Base-by-base conservation (phyloP, 768 basidiomycete species). In the Cubamyces lactineus region DNA sequence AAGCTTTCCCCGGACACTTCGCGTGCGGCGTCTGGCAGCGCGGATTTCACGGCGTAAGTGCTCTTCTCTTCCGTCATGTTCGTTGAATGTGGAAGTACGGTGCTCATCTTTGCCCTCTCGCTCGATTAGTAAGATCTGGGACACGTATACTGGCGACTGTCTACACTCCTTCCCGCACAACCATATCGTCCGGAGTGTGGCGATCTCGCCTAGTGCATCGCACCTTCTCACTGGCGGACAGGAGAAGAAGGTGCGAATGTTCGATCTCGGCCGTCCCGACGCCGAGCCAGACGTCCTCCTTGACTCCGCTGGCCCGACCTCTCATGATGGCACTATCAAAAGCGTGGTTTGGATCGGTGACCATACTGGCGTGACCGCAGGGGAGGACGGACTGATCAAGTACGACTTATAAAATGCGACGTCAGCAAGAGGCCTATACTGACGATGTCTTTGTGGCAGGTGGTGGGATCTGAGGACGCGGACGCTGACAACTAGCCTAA, bases 161-260 rank as follows among this genome's bases (percentile, higher is more conserved):
- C 80, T 98, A 41, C 92, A 97, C 69, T 97, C 96, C n/a, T 96
- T 98, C 72, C 89, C 94, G 13, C 97, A 99, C 75, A 91, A 95
- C 71, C 97, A 98, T 78, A 99, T 99, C 72, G 97, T 99, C 69
- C 91, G 96, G 67, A 94, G 89, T 49, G 93, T 98, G 56, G 95
- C 95, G 21, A 77, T 97, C 67, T 92, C 93, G 28, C 87, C 91
- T 6, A 76, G 77, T 51, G 75, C 83, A 21, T 79, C 82, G 5
- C 88, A 86, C 73, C 82, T 96, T 61, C 81, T 96, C 61, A 93
- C 92, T 21, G 96, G 96, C 53, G 96, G 96, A 1, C 91, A 98
- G 77, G 97, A 98, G 75, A 98, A 98, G 83, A 96, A 94, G 77
- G 91, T 96, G 53, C 84, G 97, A 66, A 86, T 98, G 71, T 99